Base-by-base conservation (phyloP, 352 stramenopile species). In the Pythium folliculosum region DNA sequence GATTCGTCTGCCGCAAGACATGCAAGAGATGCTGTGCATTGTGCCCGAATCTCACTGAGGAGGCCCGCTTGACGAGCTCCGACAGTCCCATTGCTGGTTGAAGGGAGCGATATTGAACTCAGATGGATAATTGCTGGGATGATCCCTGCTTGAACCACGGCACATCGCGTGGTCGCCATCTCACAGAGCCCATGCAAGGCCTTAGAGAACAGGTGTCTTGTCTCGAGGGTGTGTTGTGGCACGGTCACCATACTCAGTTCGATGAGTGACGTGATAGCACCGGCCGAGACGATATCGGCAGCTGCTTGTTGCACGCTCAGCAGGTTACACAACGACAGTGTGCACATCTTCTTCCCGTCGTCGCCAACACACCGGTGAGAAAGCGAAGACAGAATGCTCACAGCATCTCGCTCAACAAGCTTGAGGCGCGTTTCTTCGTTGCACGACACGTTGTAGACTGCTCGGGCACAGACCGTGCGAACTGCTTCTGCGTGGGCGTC, bases 321-420 rank as follows among this genome's bases (percentile, higher is more conserved):
- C 52, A 95, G 58, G 56, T 93, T 95, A 49, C 84, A 95, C 10
- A 95, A 51, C 8, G 86, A 79, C 5, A 95, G 60, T 0, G 84
- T 95, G 60, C 81, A 91, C 82, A 95, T 89, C 56, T 89, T 85
- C 60, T 88, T 87, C 16, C 76, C 78, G 13, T 92, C 71, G 5
- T 72, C 60, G 50, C 72, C 72, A 30, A 19, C 71, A 17, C 71
- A 69, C 27, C 69, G 52, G 8, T 75, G 54, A 0, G 83, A 90
- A 5, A 92, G 68, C 4, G 66, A 71, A 1, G 82, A 90, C 2
- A 92, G 61, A 16, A 80, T 73, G 3, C 56, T 78, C 6, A 94
- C 80, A 1, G 72, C 86, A 50, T 91, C 81, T 10, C 82, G 73
- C 57, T 92, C 86, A 0, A 92, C 86, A 17, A 92, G 71, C 54